Evolutionary conservation across 83 land plant genomes (phyloP).

Genomic region (Isoetes engelmannii): DNA sequence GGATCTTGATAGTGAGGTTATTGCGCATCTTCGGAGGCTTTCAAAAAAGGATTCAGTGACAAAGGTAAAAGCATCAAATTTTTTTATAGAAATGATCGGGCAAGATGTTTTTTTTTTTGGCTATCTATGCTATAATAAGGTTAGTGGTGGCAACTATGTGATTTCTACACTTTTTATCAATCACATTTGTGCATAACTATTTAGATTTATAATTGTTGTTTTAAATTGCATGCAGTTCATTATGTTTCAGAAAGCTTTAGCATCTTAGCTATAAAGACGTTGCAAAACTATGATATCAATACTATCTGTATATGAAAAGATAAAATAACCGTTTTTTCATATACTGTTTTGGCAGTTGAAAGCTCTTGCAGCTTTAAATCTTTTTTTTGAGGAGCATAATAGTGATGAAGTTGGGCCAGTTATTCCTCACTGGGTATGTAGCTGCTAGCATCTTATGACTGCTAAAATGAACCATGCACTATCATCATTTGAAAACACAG

Average conservation of each 20-base stretch:
- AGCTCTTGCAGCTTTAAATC: constrained; percentile 54
- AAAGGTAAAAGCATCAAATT: constrained; percentile 45
- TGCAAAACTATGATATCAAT: too few relatives aligned
- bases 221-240: neutral
- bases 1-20: constrained; percentile 77
- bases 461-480: neutral
- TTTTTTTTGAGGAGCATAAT: constrained; percentile 51
- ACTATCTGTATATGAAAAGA: neutral
- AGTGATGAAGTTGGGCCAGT: constrained; percentile 51
- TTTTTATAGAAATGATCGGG: neutral
- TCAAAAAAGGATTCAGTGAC: constrained; percentile 87
- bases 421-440: constrained; percentile 80
- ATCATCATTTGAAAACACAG: too few relatives aligned
- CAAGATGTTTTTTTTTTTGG: neutral
- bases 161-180: neutral
- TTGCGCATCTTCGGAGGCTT: constrained; percentile 78
- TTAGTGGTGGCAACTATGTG: neutral
- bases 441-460: constrained; percentile 2
- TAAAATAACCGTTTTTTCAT: neutral
- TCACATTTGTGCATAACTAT: neutral
- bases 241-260: neutral
- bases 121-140: neutral
- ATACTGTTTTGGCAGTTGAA: constrained; percentile 53
- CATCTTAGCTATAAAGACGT: neutral
- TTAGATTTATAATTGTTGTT: neutral